phyloP scores from a whole-genome alignment of 2,329 filamentous ascomycete species.

The Paracorniculantispora psalliotae region DNA sequence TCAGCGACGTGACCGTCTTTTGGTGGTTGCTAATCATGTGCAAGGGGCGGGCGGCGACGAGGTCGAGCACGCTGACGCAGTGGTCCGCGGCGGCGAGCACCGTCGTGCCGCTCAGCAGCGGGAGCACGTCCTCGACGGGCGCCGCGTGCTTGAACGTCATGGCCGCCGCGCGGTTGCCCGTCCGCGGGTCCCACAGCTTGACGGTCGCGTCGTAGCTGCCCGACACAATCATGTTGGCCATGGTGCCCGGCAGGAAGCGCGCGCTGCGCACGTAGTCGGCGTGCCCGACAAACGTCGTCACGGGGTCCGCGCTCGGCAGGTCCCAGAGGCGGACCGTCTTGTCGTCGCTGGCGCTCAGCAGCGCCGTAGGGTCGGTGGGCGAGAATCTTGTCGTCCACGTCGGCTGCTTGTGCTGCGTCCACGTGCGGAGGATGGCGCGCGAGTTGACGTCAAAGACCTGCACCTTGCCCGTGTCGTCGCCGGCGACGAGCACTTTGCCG shows the following conservation, averaged over 20 bases:
- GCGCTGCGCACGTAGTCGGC: slow-evolving; percentile 88
- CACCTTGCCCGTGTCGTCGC: slow-evolving; percentile 85
- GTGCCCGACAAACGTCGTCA: slow-evolving; percentile 77
- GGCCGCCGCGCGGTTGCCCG: slow-evolving; percentile 58
- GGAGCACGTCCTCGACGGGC: slow-evolving; percentile 81
- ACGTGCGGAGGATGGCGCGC: slow-evolving; percentile 89
- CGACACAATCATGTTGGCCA: slow-evolving; percentile 74
- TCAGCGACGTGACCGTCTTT: slow-evolving; percentile 90
- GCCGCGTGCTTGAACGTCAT: slow-evolving; percentile 96
- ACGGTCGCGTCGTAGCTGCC: slow-evolving; percentile 95
- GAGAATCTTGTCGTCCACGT: slow-evolving; percentile 91
- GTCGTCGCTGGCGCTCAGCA: slow-evolving; percentile 91
- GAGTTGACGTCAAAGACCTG: slow-evolving; percentile 92
- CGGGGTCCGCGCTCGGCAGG: slow-evolving; percentile 71
- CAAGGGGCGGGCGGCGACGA: slow-evolving; percentile 84
- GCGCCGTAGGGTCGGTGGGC: slow-evolving; percentile 75
- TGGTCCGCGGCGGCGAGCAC: slow-evolving; percentile 81
- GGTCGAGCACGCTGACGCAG: slow-evolving; percentile 83
- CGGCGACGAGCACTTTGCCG: slow-evolving; percentile 82
- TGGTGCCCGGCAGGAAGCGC: slow-evolving; percentile 71
- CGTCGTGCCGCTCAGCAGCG: slow-evolving; percentile 80
- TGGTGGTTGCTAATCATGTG: slow-evolving; percentile 90
- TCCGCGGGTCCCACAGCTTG: slow-evolving; percentile 85
- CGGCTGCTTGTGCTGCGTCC: slow-evolving; percentile 89
- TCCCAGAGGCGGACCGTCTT: slow-evolving; percentile 93